These are phyloP conservation scores for Oryza officinalis DNA, from an alignment of 176 grass and related monocot genomes.

Conservation along the genomic window DNA sequence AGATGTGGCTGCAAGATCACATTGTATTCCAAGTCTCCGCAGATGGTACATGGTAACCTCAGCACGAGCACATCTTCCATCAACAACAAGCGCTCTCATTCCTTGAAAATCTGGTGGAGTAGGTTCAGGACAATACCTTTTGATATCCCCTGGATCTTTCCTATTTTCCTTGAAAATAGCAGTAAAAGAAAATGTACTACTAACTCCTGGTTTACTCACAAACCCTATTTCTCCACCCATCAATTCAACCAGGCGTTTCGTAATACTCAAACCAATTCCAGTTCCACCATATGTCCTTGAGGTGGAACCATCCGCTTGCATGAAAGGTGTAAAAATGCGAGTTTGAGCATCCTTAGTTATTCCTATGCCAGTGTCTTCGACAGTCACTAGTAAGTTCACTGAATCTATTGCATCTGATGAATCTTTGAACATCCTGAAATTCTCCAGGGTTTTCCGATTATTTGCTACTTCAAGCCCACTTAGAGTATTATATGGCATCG, in stretches of 20 bases:
- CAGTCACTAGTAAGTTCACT: conserved; percentile 59
- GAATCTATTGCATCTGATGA: conserved; percentile 33
- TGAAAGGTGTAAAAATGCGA: conserved; percentile 78
- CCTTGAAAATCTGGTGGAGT: conserved; percentile 62
- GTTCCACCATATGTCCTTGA: conserved; percentile 79
- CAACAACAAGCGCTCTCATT: conserved; percentile 67
- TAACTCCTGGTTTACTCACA: conserved; percentile 50
- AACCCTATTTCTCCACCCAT: conserved; percentile 66
- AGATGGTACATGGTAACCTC: conserved; percentile 67
- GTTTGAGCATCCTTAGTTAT: conserved; percentile 65
- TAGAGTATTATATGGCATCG: conserved; percentile 47
- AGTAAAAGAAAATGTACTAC: conserved; percentile 85
- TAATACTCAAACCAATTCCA: conserved; percentile 83
- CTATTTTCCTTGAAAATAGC: conserved; percentile 52
- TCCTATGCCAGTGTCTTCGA: conserved; percentile 83
- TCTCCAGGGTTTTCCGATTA: conserved; percentile 46
- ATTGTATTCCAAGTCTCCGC: conserved; percentile 59
- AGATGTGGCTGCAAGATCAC: conserved; percentile 42
- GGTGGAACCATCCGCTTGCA: conserved; percentile 83
- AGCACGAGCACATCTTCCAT: conserved; percentile 60
- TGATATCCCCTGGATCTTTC: conserved; percentile 49
- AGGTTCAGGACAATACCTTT: conserved; percentile 54
- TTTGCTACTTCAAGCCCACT: conserved; percentile 63
- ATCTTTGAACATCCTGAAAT: conserved; percentile 49
- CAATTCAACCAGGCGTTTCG: conserved; percentile 67